A percentile compares a stretch with the other conserved stretches of the same genome.
phyloP scores from a whole-genome alignment of 352 stramenopile genomes.

The Globisporangium paroecandrum region DNA sequence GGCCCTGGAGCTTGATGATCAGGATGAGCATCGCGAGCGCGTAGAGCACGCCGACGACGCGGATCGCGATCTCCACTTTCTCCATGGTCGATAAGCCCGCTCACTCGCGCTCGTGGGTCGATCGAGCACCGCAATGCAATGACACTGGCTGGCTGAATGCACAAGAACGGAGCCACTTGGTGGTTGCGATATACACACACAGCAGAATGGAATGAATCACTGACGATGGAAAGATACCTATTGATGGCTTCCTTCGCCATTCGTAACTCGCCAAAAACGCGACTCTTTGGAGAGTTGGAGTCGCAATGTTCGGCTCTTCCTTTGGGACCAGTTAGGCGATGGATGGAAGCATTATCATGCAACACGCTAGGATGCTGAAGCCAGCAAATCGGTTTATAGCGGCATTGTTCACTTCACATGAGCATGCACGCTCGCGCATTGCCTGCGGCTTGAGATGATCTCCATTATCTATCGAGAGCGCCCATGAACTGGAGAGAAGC shows the following conservation, averaged over 20 bases:
- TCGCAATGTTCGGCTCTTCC: background rate
- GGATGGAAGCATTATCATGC: too few species aligned
- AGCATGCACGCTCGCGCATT: too few species aligned
- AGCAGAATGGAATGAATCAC: background rate
- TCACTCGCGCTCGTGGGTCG: background rate
- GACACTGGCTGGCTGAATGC: too few species aligned
- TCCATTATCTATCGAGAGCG: too few species aligned
- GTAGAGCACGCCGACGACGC: conserved; percentile 49
- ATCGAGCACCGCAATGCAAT: too few species aligned
- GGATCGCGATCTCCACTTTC: conserved; percentile 70
- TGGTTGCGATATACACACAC: background rate
- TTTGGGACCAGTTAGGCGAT: too few species aligned
- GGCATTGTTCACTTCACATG: too few species aligned
- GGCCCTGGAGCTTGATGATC: conserved; percentile 45
- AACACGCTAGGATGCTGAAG: too few species aligned
- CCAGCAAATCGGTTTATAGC: too few species aligned
- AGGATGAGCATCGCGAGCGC: conserved; percentile 51
- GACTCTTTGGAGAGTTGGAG: background rate
- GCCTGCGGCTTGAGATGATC: too few species aligned
- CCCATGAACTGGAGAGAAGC: too few species aligned
- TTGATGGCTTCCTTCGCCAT: background rate
- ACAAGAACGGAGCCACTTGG: background rate
- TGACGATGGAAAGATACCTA: background rate
- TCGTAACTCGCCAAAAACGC: background rate
- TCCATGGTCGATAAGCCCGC: conserved; percentile 24